Conservation (phyloP, 2,329 filamentous ascomycete genomes). For the Ilyonectria mors-panacis region DNA sequence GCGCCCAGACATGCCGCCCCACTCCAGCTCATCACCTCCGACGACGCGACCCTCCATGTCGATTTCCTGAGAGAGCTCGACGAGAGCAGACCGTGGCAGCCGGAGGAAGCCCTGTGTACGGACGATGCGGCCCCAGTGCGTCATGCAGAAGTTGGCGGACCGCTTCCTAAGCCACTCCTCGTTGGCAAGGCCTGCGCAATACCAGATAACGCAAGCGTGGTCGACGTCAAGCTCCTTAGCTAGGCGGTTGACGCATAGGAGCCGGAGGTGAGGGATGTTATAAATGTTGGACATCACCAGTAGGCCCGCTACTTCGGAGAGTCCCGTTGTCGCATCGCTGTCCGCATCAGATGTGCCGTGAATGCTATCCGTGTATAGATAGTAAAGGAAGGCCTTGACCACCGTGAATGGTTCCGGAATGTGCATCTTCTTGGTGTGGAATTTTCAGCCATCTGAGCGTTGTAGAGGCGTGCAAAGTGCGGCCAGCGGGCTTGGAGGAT, state of each 20-base stretch:
- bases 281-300: conserved; percentile 99
- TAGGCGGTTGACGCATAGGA: conserved; percentile 91
- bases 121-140: conserved; percentile 95
- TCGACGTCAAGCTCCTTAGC: conserved; percentile 94
- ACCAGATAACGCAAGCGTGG: conserved; percentile 96
- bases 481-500: conserved; percentile 97
- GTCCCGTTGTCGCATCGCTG: conserved; percentile 80
- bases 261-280: conserved; percentile 92
- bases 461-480: conserved; percentile 93
- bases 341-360: conserved; percentile 65
- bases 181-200: conserved; percentile 88
- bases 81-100: conserved; percentile 82
- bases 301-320: conserved; percentile 92
- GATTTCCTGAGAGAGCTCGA: conserved; percentile 94
- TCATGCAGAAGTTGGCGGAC: conserved; percentile 89
- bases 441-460: conserved; percentile 96
- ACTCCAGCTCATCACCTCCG: conserved; percentile 85
- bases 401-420: conserved; percentile 96
- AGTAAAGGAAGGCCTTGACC: conserved; percentile 94
- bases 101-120: conserved; percentile 89
- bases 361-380: conserved; percentile 97
- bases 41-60: conserved; percentile 94
- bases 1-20: conserved; percentile 63
- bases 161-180: conserved; percentile 95
- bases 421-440: conserved; percentile 97